Percentiles rank a stretch among this genome's conserved stretches.
Conservation (phyloP, 73 alveolate species). For the Tetrahymena borealis region DNA sequence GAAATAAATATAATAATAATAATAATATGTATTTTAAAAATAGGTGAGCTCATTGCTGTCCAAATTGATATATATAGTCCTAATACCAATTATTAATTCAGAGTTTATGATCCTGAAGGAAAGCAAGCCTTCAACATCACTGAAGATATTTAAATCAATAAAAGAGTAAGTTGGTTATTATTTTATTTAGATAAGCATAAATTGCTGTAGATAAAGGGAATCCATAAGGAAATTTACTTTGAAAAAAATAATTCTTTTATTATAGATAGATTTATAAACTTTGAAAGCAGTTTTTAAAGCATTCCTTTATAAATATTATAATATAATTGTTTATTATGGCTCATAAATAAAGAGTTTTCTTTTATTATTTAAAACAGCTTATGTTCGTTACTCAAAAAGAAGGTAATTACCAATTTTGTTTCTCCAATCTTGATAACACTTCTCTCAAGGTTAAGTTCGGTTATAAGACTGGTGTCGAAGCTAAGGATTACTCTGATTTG, state of each 20-base stretch:
- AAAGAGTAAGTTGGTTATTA: neutral
- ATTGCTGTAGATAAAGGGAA: too few relatives aligned
- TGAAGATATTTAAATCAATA: neutral
- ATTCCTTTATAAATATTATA: neutral
- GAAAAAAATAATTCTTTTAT: too few relatives aligned
- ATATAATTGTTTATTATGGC: neutral
- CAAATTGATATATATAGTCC: neutral
- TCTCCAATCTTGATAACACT: neutral
- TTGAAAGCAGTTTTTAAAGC: neutral
- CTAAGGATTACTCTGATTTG: neutral
- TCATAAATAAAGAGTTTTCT: neutral
- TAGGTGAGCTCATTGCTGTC: neutral
- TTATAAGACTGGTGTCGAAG: slow-evolving; percentile 1
- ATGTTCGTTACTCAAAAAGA: neutral
- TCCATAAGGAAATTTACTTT: too few relatives aligned
- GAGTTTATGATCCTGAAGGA: neutral
- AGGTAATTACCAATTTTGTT: neutral
- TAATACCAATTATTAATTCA: neutral
- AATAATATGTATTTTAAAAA: neutral
- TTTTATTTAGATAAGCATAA: too few relatives aligned
- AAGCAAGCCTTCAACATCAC: neutral
- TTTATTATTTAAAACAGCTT: too few relatives aligned
- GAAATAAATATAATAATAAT: too few relatives aligned
- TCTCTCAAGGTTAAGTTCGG: neutral
- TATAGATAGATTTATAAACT: too few relatives aligned